phyloP scores from a whole-genome alignment of 1,139 yeast genomes.

The Scheffersomyces titani region DNA sequence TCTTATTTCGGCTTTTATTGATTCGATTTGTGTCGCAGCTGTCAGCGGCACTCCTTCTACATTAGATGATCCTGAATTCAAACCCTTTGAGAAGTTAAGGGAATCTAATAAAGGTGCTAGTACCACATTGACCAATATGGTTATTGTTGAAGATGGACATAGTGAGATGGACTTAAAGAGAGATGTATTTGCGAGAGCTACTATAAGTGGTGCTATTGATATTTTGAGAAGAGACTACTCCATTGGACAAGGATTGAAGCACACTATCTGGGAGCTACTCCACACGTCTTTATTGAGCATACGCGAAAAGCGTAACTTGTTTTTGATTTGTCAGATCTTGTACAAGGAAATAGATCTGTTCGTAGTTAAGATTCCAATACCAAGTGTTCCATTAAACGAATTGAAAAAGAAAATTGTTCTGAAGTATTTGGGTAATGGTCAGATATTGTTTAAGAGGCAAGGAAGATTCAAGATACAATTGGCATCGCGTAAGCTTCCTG shows the following conservation, averaged over 20 bases:
- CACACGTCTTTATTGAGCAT: slow-evolving; percentile 62
- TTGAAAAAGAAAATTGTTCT: slow-evolving; percentile 61
- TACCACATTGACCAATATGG: slow-evolving; percentile 32
- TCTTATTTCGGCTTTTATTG: slow-evolving; percentile 48
- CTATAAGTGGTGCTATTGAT: slow-evolving; percentile 65
- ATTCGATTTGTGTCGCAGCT: slow-evolving; percentile 69
- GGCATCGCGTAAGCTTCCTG: slow-evolving; percentile 19
- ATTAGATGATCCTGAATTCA: slow-evolving; percentile 62
- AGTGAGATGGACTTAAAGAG: slow-evolving; percentile 49
- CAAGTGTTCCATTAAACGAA: slow-evolving; percentile 53
- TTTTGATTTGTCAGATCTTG: slow-evolving; percentile 66
- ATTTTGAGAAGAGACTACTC: slow-evolving; percentile 66
- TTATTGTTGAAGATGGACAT: slow-evolving; percentile 53
- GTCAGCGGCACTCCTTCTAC: slow-evolving; percentile 57
- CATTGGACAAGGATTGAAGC: slow-evolving; percentile 61
- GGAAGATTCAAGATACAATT: slow-evolving; percentile 49
- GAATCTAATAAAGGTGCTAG: slow-evolving; percentile 14
- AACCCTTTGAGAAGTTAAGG: slow-evolving; percentile 31
- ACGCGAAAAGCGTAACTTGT: slow-evolving; percentile 60
- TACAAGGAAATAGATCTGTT: slow-evolving; percentile 65
- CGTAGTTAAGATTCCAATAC: slow-evolving; percentile 62
- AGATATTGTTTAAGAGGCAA: slow-evolving; percentile 43
- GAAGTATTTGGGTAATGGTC: slow-evolving; percentile 48
- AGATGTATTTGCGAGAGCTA: slow-evolving; percentile 42
- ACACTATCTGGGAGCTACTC: slow-evolving; percentile 68